Conservation (phyloP, 306 rosid species). For the Quercus alba region DNA sequence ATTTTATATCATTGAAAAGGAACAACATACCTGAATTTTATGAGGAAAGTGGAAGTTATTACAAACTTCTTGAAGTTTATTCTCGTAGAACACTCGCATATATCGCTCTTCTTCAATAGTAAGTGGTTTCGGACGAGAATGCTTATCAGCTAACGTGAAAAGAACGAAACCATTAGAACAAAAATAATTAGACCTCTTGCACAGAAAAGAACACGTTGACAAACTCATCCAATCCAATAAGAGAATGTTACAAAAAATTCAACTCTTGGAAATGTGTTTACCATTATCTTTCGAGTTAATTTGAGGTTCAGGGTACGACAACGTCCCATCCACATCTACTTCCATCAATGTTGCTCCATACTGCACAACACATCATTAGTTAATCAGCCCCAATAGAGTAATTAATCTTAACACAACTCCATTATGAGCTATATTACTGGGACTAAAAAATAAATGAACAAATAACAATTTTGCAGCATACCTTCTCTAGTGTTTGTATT, state of each 20-base stretch:
- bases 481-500: constrained; percentile 48
- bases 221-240: background rate
- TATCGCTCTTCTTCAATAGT: constrained; percentile 59
- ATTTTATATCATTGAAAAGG: constrained; percentile 11
- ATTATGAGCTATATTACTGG: background rate
- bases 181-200: background rate
- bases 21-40: constrained; percentile 73
- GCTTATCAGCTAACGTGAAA: constrained; percentile 67
- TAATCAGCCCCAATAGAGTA: background rate
- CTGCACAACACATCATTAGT: constrained; percentile 22
- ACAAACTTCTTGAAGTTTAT: constrained; percentile 72
- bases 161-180: constrained; percentile 11
- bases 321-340: constrained; percentile 48
- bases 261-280: constrained; percentile 13
- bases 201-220: background rate
- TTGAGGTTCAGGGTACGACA: constrained; percentile 41
- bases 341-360: constrained; percentile 47
- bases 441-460: background rate
- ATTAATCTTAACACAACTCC: background rate
- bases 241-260: background rate
- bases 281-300: constrained; percentile 35
- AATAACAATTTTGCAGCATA: background rate
- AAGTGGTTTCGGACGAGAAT: constrained; percentile 68
- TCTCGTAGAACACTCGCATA: constrained; percentile 52
- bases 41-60: constrained; percentile 84